Base-by-base conservation (phyloP, 2,329 filamentous ascomycete genomes). In the Fragosphaeria purpurea region DNA sequence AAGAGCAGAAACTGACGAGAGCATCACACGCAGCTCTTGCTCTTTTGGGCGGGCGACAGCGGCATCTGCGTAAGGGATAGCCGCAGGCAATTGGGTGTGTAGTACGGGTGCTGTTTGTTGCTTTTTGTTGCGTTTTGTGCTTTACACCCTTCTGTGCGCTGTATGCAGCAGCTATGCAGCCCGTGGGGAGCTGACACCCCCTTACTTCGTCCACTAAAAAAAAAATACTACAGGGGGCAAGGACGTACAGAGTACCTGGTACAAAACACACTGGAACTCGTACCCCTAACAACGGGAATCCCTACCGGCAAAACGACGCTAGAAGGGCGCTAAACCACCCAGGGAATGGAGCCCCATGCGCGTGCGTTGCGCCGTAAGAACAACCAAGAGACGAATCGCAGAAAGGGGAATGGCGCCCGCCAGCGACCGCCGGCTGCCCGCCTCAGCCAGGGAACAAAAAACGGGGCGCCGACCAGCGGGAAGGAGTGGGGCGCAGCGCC, bases 391-490 rank as follows among this genome's bases (percentile, higher is more conserved):
- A 46, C 39, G 46, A 48, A 41, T 22, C 42, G 51, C 54, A 22
- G 50, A 56, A 56, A 52, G 48, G 51, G 55, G 48, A 52, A 55
- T 50, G 53, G 53, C 49, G 53, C 53, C 55, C 55, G 55, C 34
- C 55, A 22, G 22, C 40, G 49, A 55, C 50, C 50, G 50, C 44
- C 53, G 42, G 47, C 41, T 44, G 40, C 39, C 46, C 6, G 22
- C 22, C 22, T 22, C 22, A 22, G 22, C 22, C 22, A 22, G 22
- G 22, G 22, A 40, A 38, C 44, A 46, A 42, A 7, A 48, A 50
- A 56, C 54, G 54, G 54, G 53, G 55, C 50, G 53, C 48, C 48
- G 53, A 37, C 22, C 22, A 41, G 38, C 44, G 48, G 41, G 48
- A 50, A 47, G 44, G 51, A 44, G 55, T 56, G 55, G 54, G 48